Evolutionary conservation across 2,329 filamentous ascomycete species (phyloP), one percentile per base, ranked within the genome.

Genomic region (Amesomyces nigricolor): DNA sequence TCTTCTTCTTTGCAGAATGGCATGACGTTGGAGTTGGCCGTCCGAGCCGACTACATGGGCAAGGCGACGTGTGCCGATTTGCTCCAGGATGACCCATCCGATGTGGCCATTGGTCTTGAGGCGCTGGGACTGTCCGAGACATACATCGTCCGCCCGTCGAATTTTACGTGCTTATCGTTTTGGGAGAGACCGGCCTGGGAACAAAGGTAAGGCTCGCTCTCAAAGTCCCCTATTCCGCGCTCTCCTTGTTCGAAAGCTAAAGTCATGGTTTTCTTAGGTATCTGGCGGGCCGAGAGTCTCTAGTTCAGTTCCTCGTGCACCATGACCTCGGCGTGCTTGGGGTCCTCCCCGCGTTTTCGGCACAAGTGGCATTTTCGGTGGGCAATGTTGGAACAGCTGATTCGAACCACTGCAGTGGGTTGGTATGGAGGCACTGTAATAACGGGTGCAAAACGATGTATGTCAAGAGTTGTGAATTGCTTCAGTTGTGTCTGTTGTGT

Each of bases 91-190:
- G 47, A 22, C 10, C 22, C 47, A n/a, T 26, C 47, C 2, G 37
- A 50, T 9, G 9, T 50, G n/a, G 30, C 22, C 4, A 32, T 50
- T n/a, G 17, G 5, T 4, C 26, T 50, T 13, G 37, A 50, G 10
- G 47, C 37, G 26, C n/a, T 49, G 47, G 9, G 7, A n/a, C 9
- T 14, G 26, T 50, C 47, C 2, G 22, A 42, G 9, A 50, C 38
- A 6, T 42, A 42, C 9, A 5, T 14, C 26, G 47, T 50, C 37
- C 47, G 26, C 9, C 47, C 47, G 8, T 32, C 26, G 38, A 50
- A 50, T 37, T 50, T 37, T 37, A 50, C 47, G 26, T 50, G 47
- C 47, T 13, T 50, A 22, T 10, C 19, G 26, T 50, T 17, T 42
- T 6, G 5, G 19, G 38, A 40, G n/a, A 42, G 47, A 22, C 47